Evolutionary conservation across 2,329 filamentous ascomycete genomes (phyloP).

Genomic region (Neofusicoccum parvum): DNA sequence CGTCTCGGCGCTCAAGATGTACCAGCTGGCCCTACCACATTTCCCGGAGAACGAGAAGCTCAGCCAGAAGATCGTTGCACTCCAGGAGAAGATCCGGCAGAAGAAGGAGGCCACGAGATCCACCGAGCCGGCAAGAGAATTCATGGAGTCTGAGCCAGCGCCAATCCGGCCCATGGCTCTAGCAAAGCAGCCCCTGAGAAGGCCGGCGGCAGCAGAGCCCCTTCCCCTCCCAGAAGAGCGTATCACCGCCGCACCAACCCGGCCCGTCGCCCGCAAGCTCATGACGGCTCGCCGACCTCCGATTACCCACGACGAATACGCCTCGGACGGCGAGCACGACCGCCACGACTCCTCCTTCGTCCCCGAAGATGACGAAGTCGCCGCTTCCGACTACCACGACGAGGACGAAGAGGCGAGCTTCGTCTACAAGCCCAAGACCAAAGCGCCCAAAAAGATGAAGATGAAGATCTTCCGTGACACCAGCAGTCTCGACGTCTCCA

Average conservation of each 20-base stretch:
- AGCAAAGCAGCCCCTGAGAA: conserved; percentile 22
- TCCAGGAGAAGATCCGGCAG: conserved; percentile 54
- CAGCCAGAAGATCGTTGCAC: conserved; percentile 55
- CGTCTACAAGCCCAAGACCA: conserved; percentile 38
- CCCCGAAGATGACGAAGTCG: conserved; percentile 27
- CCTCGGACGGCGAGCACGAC: conserved; percentile 1
- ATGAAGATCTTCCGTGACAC: conserved; percentile 39
- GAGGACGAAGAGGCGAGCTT: conserved; percentile 43
- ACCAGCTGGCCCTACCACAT: conserved; percentile 78
- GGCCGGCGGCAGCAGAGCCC: conserved; percentile 21
- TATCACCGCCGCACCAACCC: conserved; percentile 38
- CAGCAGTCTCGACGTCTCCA: conserved; percentile 16
- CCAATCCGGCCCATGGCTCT: neutral
- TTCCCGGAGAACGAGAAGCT: conserved; percentile 85
- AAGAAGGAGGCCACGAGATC: conserved; percentile 38
- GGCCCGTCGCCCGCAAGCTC: conserved; percentile 6
- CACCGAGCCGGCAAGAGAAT: neutral
- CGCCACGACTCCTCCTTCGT: conserved; percentile 19
- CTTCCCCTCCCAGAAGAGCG: conserved; percentile 29
- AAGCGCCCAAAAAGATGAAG: conserved; percentile 34
- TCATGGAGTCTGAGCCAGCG: neutral
- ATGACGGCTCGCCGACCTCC: neutral
- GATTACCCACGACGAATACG: neutral
- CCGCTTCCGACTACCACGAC: conserved; percentile 34
- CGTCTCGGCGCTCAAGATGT: conserved; percentile 77